Percentiles rank a stretch among this genome's conserved stretches.
phyloP scores from a whole-genome alignment of 1,284 basidiomycete species.

The Testicularia cyperi region DNA sequence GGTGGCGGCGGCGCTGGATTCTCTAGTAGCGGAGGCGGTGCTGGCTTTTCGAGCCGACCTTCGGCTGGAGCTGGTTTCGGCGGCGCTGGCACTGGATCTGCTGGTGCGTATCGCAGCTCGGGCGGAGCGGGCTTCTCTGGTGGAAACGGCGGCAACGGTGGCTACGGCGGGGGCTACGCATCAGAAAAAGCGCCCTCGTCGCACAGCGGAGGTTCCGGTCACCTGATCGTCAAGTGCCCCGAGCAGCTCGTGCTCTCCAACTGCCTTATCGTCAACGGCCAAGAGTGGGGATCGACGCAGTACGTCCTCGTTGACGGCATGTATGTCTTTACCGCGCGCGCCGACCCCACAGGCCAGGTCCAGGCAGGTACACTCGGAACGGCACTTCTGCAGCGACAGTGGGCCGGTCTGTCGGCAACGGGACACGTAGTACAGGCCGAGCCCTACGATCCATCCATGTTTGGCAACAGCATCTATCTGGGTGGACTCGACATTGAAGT shows the following conservation, averaged over 20 bases:
- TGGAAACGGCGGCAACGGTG: slow-evolving; percentile 7
- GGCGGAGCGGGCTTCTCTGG: slow-evolving; percentile 19
- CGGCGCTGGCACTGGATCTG: slow-evolving; percentile 14
- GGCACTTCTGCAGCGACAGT: slow-evolving; percentile 50
- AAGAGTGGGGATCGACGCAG: slow-evolving; percentile 55
- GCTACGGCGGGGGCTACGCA: slow-evolving; percentile 23
- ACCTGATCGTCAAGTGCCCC: slow-evolving; percentile 48
- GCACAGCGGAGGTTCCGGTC: slow-evolving; percentile 5
- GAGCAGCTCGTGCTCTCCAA: slow-evolving; percentile 47
- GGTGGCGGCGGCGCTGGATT: slow-evolving; percentile 20
- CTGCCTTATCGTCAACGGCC: slow-evolving; percentile 50
- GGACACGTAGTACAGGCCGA: slow-evolving; percentile 52
- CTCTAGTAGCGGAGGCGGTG: slow-evolving; percentile 1
- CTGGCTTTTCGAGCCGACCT: neutral
- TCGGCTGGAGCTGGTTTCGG: slow-evolving; percentile 10
- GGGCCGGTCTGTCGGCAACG: slow-evolving; percentile 52
- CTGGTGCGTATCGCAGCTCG: no score
- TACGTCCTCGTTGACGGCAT: slow-evolving; percentile 54
- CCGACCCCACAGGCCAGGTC: slow-evolving; percentile 45
- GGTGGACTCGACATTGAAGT: slow-evolving; percentile 55
- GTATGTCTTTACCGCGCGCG: slow-evolving; percentile 51
- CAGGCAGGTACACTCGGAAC: slow-evolving; percentile 49
- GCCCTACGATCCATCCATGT: slow-evolving; percentile 48
- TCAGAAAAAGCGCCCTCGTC: slow-evolving; percentile 7
- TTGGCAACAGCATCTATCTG: slow-evolving; percentile 51